phyloP scores from a whole-genome alignment of 805 yeast species.

The Candida sakaeoensis region DNA sequence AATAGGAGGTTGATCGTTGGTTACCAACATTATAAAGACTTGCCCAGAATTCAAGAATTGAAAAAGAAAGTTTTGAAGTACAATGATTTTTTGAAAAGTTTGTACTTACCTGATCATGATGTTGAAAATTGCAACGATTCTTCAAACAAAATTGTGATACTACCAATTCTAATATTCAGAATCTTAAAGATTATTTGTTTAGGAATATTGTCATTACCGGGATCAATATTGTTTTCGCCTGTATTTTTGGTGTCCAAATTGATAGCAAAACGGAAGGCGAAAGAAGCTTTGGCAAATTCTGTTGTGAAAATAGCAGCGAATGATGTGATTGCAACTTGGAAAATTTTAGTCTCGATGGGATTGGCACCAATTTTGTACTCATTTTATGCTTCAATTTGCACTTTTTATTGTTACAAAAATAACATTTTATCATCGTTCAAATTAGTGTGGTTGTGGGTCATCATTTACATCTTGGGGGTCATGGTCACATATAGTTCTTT shows the following conservation, averaged over 20 bases:
- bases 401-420: constrained; percentile 26
- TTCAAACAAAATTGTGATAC: constrained; percentile 43
- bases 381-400: constrained; percentile 67
- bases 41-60: constrained; percentile 60
- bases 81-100: constrained; percentile 52
- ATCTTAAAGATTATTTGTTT: constrained; percentile 53
- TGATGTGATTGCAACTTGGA: constrained; percentile 98
- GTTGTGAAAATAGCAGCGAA: constrained; percentile 87
- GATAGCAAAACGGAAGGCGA: constrained; percentile 71
- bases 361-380: constrained; percentile 84
- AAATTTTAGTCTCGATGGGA: constrained; percentile 82
- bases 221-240: constrained; percentile 83
- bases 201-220: constrained; percentile 74
- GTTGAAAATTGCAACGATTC: constrained; percentile 54
- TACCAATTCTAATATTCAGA: constrained; percentile 55
- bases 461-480: constrained; percentile 59
- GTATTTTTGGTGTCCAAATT: constrained; percentile 75
- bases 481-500: constrained; percentile 85
- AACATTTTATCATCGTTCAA: constrained; percentile 18
- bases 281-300: constrained; percentile 77
- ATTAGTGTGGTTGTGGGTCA: constrained; percentile 42
- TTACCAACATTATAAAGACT: constrained; percentile 67
- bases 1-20: constrained; percentile 84
- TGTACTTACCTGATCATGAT: constrained; percentile 54
- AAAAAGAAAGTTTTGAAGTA: constrained; percentile 64